phyloP scores from a whole-genome alignment of 2,329 filamentous ascomycete species.

The Calonectria hongkongensis region DNA sequence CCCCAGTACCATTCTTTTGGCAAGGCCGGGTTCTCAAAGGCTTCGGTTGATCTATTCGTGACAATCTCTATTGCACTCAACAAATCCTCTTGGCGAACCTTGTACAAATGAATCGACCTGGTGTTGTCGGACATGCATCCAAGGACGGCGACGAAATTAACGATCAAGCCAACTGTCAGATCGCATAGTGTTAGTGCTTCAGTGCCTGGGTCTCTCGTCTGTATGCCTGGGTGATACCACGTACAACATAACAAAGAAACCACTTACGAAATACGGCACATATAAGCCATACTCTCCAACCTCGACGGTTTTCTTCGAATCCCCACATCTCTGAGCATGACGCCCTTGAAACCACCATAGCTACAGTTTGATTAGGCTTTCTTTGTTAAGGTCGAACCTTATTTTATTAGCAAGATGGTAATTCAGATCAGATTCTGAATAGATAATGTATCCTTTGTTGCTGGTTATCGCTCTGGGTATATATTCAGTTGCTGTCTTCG shows the following conservation, averaged over 20 bases:
- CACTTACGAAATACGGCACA: slow-evolving; percentile 46
- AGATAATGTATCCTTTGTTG: neutral
- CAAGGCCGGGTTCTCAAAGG: slow-evolving; percentile 26
- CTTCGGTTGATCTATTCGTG: slow-evolving; percentile 27
- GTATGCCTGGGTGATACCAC: neutral
- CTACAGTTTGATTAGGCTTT: neutral
- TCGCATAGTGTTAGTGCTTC: neutral
- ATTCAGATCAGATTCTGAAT: neutral
- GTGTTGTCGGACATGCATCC: slow-evolving; percentile 42
- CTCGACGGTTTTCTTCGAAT: slow-evolving; percentile 42
- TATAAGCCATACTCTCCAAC: slow-evolving; percentile 46
- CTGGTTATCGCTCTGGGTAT: neutral
- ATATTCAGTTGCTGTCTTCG: neutral
- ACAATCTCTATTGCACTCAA: slow-evolving; percentile 30
- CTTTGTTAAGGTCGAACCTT: neutral
- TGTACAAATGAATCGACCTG: slow-evolving; percentile 42
- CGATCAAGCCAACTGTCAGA: slow-evolving; percentile 39
- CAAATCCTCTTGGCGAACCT: slow-evolving; percentile 34
- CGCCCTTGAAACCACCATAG: slow-evolving; percentile 38
- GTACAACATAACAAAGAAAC: neutral
- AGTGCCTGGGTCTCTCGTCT: no score
- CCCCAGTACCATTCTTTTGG: slow-evolving; percentile 43
- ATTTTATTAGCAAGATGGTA: neutral
- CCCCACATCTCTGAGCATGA: slow-evolving; percentile 46
- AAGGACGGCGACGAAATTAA: slow-evolving; percentile 44